Base-by-base conservation (phyloP, 2,329 filamentous ascomycete species). In the Colletotrichum sp. region DNA sequence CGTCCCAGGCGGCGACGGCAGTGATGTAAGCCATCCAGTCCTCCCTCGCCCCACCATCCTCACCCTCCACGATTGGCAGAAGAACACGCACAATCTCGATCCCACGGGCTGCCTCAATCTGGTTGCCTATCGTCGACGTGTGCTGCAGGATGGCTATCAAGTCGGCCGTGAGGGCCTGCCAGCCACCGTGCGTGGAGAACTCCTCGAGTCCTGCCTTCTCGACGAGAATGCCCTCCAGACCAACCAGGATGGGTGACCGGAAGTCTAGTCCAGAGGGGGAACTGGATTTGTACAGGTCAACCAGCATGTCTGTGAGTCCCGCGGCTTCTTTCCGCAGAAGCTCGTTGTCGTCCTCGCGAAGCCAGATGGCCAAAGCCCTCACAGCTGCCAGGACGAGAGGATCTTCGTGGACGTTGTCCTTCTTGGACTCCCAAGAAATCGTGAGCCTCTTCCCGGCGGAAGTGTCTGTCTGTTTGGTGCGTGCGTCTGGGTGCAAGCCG, bases 291-390 rank as follows among this genome's bases (percentile, higher is more conserved):
- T 93, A 94, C 1, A 94, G 83, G 15, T 92, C 90, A 66, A 93
- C 79, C 36, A 93, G 85, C 85, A 94, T 88, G 76, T 94, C 92
- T 73, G 87, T 87, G 64, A 94, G 81, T 0, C 90, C 91, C 0
- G 87, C 86, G 13, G 87, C 88, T 77, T 92, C 89, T 63, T 84
- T 87, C 13, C 91, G 84, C 51, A 93, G 78, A 9, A 84, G 81
- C 16, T 91, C 88, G 54, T 90, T 91, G 54, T 93, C 92, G 70
- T 94, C 92, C 75, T 94, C 92, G 9, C 90, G 86, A n/a, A 94
- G 83, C 93, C 93, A 94, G 21, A 93, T 86, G 1, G 91, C 87
- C 34, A 94, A 78, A 0, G 89, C 83, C 58, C 90, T 84, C 27
- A 93, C 81, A 0, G 89, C 87, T 5, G 92, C 88, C 3, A 92